Evolutionary conservation across 2,329 filamentous ascomycete species (phyloP).

Genomic region (Fonsecaea nubica): DNA sequence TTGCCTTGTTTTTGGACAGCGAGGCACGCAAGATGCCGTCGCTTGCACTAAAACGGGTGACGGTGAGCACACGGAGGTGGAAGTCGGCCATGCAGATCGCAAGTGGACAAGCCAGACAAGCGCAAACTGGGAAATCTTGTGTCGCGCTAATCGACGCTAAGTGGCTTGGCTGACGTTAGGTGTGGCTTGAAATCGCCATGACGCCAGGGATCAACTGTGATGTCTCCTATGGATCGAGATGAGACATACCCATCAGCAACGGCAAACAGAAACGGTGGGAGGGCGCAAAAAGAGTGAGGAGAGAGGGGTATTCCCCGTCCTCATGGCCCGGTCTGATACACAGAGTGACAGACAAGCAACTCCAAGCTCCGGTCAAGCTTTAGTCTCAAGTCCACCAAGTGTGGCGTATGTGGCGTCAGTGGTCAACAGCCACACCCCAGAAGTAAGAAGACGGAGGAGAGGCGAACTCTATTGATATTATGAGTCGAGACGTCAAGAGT

Average conservation of each 20-base stretch:
- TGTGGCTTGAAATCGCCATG: conserved; percentile 12
- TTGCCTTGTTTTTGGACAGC: conserved; percentile 17
- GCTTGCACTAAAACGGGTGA: conserved; percentile 15
- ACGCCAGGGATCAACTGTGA: conserved; percentile 8
- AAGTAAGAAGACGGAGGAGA: not conserved
- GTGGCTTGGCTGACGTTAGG: conserved; percentile 19
- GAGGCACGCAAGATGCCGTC: not conserved
- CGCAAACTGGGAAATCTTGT: conserved; percentile 10
- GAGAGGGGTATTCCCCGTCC: not conserved
- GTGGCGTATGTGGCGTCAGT: not conserved
- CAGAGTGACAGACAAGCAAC: not conserved
- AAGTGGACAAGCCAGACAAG: not conserved
- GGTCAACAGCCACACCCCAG: not conserved
- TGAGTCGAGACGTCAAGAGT: conserved; percentile 19
- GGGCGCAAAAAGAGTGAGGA: not conserved
- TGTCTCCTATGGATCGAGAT: conserved; percentile 4
- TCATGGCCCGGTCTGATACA: not conserved
- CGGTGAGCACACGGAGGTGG: conserved; percentile 9
- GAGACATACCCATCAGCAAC: not conserved
- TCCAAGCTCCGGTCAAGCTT: not conserved
- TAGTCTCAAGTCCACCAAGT: not conserved
- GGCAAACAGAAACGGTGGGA: not conserved
- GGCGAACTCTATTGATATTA: conserved; percentile 1
- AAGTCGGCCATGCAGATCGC: conserved; percentile 8
- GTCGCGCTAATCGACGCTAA: conserved; percentile 3